Conservation (phyloP, 441 rosid species). For the Aquilaria agallochum region DNA sequence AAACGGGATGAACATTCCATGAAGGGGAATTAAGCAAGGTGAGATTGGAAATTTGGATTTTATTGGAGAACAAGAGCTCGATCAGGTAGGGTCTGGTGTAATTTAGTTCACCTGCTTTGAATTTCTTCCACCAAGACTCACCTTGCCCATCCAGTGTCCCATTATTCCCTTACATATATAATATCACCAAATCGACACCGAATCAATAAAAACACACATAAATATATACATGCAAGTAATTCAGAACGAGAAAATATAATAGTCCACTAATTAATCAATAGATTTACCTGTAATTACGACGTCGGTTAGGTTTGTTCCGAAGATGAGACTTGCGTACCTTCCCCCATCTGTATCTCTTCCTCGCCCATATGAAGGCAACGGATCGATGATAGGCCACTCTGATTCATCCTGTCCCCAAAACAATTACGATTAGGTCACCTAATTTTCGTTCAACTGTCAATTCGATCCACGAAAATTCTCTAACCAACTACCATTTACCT, state of each 20-base stretch:
- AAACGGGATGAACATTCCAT: conserved; percentile 84
- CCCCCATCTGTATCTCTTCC: conserved; percentile 65
- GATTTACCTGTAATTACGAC: conserved; percentile 57
- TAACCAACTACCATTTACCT: conserved; percentile 36
- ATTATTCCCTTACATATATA: conserved; percentile 47
- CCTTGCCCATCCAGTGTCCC: conserved; percentile 89
- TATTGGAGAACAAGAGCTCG: conserved; percentile 63
- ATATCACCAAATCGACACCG: background rate
- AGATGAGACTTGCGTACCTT: conserved; percentile 57
- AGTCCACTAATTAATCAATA: background rate
- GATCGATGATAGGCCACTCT: conserved; percentile 48
- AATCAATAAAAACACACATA: background rate
- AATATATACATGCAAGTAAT: background rate
- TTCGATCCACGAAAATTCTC: background rate
- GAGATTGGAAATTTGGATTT: conserved; percentile 63
- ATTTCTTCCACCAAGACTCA: conserved; percentile 68
- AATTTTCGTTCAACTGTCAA: background rate
- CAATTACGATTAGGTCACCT: background rate
- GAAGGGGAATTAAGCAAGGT: conserved; percentile 74
- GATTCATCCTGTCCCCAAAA: conserved; percentile 42
- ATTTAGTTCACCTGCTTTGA: conserved; percentile 35
- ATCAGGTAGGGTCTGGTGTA: conserved; percentile 73
- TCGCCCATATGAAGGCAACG: conserved; percentile 58
- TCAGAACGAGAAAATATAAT: too few relatives aligned
- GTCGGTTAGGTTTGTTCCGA: conserved; percentile 64